phyloP scores from a whole-genome alignment of 495 filamentous ascomycete species.

The Podospora pseudopauciseta region DNA sequence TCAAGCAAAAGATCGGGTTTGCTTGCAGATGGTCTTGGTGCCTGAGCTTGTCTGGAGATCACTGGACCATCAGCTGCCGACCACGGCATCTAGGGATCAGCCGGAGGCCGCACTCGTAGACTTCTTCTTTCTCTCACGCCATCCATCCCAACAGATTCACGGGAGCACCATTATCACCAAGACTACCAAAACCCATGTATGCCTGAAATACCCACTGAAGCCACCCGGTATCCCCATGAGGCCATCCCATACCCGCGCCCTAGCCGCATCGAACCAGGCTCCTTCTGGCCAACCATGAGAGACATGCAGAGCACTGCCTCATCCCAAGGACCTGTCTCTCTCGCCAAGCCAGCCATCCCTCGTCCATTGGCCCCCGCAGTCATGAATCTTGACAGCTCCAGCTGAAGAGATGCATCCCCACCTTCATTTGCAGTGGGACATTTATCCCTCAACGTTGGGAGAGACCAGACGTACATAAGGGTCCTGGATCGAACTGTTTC shows the following conservation, averaged over 20 bases:
- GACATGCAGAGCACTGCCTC: slow-evolving; percentile 17
- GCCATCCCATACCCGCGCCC: not conserved
- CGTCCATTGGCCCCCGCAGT: slow-evolving; percentile 20
- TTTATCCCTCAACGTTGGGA: slow-evolving; percentile 21
- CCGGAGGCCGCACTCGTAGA: not conserved
- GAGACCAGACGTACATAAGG: not conserved
- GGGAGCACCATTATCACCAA: not conserved
- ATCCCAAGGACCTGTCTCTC: slow-evolving; percentile 12
- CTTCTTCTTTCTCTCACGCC: not conserved
- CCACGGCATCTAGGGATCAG: not conserved
- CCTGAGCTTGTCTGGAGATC: not conserved
- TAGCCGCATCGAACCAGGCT: not conserved
- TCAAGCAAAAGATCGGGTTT: not conserved
- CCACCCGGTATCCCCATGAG: slow-evolving; percentile 4
- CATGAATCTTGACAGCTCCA: slow-evolving; percentile 19
- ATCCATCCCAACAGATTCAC: not conserved
- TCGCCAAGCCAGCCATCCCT: slow-evolving; percentile 5
- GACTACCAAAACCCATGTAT: not conserved
- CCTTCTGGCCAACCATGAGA: slow-evolving; percentile 1
- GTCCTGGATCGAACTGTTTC: not conserved
- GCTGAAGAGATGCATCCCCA: slow-evolving; percentile 20
- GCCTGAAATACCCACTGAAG: not conserved
- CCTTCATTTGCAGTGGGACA: not conserved
- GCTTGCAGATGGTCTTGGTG: not conserved
- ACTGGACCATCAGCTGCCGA: not conserved